Evolutionary conservation across 352 stramenopile genomes (phyloP).

Genomic region (Phytophthora macrochlamydospora): DNA sequence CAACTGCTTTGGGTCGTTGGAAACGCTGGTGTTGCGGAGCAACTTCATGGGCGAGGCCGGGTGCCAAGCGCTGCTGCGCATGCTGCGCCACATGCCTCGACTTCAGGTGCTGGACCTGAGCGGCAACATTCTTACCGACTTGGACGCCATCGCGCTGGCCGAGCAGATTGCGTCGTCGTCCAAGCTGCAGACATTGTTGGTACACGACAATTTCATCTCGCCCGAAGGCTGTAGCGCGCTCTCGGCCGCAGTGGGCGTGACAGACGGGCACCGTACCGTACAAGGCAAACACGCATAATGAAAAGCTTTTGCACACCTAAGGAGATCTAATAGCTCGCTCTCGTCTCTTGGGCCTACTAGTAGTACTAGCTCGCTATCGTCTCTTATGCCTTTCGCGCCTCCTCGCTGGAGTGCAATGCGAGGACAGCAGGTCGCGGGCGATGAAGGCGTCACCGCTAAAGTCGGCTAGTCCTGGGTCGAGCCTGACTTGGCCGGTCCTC

Average conservation of each 20-base stretch:
- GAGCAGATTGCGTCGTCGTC: constrained; percentile 24
- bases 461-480: too few relatives aligned
- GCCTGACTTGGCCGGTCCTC: too few relatives aligned
- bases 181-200: constrained; percentile 26
- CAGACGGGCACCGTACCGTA: background rate
- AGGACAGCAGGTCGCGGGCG: too few relatives aligned
- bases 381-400: too few relatives aligned
- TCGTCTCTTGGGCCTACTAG: too few relatives aligned
- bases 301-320: background rate
- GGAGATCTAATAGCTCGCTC: too few relatives aligned
- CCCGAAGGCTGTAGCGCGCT: constrained; percentile 28
- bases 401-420: too few relatives aligned
- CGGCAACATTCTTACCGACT: constrained; percentile 66
- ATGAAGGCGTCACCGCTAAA: too few relatives aligned
- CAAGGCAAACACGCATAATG: background rate
- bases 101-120: constrained; percentile 46
- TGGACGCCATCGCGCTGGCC: constrained; percentile 40
- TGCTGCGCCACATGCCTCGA: constrained; percentile 25
- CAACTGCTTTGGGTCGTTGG: constrained; percentile 40
- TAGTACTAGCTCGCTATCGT: too few relatives aligned
- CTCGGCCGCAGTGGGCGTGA: constrained; percentile 21
- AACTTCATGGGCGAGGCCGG: constrained; percentile 69
- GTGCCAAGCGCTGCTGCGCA: constrained; percentile 34
- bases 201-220: constrained; percentile 45
- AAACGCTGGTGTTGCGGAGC: constrained; percentile 47